Evolutionary conservation across 2,329 filamentous ascomycete genomes (phyloP).

Genomic region (Aspergillus hiratsukae): DNA sequence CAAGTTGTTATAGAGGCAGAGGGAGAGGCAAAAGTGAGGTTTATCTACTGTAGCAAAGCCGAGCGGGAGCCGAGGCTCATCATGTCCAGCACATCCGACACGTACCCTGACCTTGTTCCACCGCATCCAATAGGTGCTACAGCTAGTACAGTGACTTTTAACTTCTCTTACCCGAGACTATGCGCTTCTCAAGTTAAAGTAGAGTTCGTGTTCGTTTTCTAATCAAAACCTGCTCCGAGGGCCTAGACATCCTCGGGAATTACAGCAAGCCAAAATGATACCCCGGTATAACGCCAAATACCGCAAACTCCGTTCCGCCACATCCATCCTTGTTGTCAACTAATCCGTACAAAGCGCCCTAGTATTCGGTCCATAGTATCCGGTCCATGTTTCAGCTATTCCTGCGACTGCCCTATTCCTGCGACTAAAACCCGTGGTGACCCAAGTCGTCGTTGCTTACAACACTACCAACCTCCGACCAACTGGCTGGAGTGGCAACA

Average conservation of each 20-base stretch:
- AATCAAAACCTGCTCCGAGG: no score
- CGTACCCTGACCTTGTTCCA: constrained; percentile 1
- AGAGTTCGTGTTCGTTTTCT: neutral
- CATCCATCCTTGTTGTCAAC: neutral
- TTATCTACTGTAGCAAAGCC: neutral
- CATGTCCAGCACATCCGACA: neutral
- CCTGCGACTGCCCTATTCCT: constrained; percentile 11
- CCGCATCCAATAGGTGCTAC: neutral
- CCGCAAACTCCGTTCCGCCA: no score
- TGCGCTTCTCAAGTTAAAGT: neutral
- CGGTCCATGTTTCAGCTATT: constrained; percentile 4
- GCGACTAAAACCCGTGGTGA: constrained; percentile 18
- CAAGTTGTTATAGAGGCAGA: no score
- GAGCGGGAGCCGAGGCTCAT: constrained; percentile 11
- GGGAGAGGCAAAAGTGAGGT: neutral
- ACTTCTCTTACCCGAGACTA: neutral
- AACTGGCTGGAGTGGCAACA: constrained; percentile 37
- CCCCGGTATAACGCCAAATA: no score
- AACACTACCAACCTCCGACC: constrained; percentile 44
- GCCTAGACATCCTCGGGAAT: no score
- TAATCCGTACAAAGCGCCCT: constrained; percentile 17
- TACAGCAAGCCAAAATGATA: no score
- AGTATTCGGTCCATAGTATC: constrained; percentile 6
- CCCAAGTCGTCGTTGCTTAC: constrained; percentile 38
- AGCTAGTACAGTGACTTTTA: no score